A percentile compares a stretch with the other conserved stretches of the same genome.
These are phyloP conservation scores for Xanthoceras sorbifolium DNA, from an alignment of 345 rosid genomes.

Conservation along the genomic window DNA sequence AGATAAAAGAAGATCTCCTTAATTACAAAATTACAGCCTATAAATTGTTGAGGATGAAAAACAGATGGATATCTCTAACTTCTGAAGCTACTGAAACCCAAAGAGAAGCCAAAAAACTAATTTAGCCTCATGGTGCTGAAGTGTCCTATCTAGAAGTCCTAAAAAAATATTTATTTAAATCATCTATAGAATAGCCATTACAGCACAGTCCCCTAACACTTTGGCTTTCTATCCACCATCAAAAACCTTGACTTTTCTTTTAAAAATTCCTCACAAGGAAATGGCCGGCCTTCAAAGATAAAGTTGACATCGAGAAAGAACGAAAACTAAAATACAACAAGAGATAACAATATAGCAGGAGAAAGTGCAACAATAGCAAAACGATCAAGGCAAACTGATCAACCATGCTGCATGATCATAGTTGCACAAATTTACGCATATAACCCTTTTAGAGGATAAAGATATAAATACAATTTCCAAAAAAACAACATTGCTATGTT, in stretches of 20 bases:
- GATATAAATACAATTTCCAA: background rate
- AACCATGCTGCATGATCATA: background rate
- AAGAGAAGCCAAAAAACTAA: background rate
- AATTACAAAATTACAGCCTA: background rate
- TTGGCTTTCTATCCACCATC: background rate
- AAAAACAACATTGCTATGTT: background rate
- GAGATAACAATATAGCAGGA: background rate
- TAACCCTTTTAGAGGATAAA: background rate
- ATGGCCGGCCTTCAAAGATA: constrained; percentile 57
- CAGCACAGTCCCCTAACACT: background rate
- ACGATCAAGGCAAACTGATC: background rate
- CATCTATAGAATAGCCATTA: background rate
- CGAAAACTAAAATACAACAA: constrained; percentile 5
- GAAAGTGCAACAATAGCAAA: background rate
- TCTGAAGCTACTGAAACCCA: background rate
- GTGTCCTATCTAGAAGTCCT: background rate
- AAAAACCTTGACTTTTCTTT: background rate
- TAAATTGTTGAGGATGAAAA: background rate
- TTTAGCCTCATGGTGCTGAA: background rate
- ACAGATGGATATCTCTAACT: too few species aligned
- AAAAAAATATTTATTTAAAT: too few species aligned
- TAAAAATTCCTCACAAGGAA: background rate
- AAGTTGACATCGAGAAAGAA: constrained; percentile 17
- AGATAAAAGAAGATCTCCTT: background rate
- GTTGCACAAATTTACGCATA: background rate